Evolutionary conservation across 164 flowering plant genomes (phyloP), one percentile per base, ranked within the genome.

Genomic region (Aristolochia californica): DNA sequence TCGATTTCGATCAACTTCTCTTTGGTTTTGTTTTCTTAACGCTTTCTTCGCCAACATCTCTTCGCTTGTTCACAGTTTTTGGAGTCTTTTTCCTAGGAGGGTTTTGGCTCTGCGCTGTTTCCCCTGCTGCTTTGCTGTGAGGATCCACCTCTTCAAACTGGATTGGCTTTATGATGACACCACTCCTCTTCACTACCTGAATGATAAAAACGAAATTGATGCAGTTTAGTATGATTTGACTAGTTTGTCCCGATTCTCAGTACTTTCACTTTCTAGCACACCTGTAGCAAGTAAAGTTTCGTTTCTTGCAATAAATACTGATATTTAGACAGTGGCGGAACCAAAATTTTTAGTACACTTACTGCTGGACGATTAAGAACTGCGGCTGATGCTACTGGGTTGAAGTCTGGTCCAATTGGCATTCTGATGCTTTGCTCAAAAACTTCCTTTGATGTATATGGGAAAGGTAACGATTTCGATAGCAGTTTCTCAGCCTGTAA

Each of bases 391-490:
- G 87, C 67, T 30, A 78, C 80, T 17, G 98, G 97, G 56, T 89
- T 83, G 64, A 70, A 93, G 38, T 93, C 98, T 24, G 98, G 97
- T 20, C 94, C 98, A 75, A 89, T 75, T 40, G 98, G 98, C 83
- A 85, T 75, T 26, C 97, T 76, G 14, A 78, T 76, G 68, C 89
- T 85, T 56, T 70, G 81, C 58, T 93, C 91, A 72, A 76, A 93
- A 54, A 71, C 84, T 59, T 87, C 97, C 66, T 79, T 68, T 2
- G 86, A 81, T 16, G 87, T 82, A 70, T 55, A 85, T 0, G 98
- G 98, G 63, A 53, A 84, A 10, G 98, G 98, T 71, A 87, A 57
- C 4, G 78, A 70, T 61, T 73, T 75, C 16, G 89, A 72, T 26
- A 74, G 80, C 17, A 93, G 73, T 61, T 89, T 93, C 68, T 83